A percentile compares a stretch with the other conserved stretches of the same genome.
Conservation (phyloP, 2,329 filamentous ascomycete genomes). For the Alternaria gaisen region DNA sequence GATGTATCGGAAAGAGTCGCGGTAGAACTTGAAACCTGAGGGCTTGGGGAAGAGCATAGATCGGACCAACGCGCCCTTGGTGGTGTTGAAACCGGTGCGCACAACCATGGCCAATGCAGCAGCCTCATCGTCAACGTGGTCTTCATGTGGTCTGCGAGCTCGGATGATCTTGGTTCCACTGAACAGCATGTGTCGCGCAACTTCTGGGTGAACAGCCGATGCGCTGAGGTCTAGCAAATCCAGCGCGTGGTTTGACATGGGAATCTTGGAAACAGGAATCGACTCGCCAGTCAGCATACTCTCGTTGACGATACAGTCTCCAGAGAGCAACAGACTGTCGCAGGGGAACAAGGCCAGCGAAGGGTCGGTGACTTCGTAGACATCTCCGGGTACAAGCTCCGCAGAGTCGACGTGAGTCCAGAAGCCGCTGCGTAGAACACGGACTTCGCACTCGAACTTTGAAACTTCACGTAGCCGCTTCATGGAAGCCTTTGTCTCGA, state of each 20-base stretch:
- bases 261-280: constrained; percentile 92
- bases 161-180: constrained; percentile 95
- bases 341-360: constrained; percentile 87
- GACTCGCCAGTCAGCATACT: constrained; percentile 99
- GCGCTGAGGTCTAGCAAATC: constrained; percentile 78
- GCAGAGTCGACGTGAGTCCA: constrained; percentile 89
- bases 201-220: constrained; percentile 81
- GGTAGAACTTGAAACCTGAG: constrained; percentile 97
- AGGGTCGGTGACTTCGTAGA: constrained; percentile 96
- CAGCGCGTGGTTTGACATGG: constrained; percentile 83
- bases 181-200: constrained; percentile 90
- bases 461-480: constrained; percentile 88
- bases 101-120: constrained; percentile 92
- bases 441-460: constrained; percentile 91
- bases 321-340: constrained; percentile 88
- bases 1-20: constrained; percentile 97
- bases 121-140: constrained; percentile 84
- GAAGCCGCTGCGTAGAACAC: constrained; percentile 92
- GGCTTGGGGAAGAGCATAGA: constrained; percentile 99
- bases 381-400: constrained; percentile 92
- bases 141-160: constrained; percentile 85
- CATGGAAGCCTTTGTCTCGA: constrained; percentile 96
- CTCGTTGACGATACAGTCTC: constrained; percentile 98
- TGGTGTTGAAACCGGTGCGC: constrained; percentile 95
- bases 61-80: constrained; percentile 91